Evolutionary conservation across 371 early-diverging fungal species (phyloP).

Genomic region (Mucor circinelloides): DNA sequence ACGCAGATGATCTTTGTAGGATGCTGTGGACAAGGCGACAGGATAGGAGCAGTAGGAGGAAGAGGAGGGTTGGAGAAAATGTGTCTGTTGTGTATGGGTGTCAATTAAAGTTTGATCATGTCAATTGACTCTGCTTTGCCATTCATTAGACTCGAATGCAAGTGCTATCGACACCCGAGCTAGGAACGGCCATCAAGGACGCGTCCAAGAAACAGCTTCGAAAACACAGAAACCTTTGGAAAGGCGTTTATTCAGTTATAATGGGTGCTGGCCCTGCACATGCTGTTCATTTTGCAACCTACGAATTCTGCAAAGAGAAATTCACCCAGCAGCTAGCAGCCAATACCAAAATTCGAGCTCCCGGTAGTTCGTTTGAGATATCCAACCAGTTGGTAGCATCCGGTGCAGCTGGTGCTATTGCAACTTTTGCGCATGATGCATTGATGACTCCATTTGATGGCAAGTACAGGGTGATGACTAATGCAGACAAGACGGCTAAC

Average conservation of each 20-base stretch:
- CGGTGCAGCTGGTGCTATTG: conserved; percentile 85
- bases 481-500: background rate
- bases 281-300: conserved; percentile 93
- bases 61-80: background rate
- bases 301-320: conserved; percentile 83
- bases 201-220: conserved; percentile 2
- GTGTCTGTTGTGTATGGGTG: background rate
- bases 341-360: conserved; percentile 25
- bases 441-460: conserved; percentile 96
- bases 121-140: background rate
- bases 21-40: no score
- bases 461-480: conserved; percentile 21
- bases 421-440: conserved; percentile 86
- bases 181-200: conserved; percentile 3
- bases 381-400: conserved; percentile 68
- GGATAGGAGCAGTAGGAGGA: background rate
- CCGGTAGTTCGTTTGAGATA: conserved; percentile 27
- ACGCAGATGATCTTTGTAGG: no score
- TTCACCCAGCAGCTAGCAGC: conserved; percentile 36
- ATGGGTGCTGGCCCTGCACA: conserved; percentile 96
- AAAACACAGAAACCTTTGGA: conserved; percentile 70
- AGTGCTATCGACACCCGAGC: conserved; percentile 27
- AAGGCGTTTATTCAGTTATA: conserved; percentile 89
- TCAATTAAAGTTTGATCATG: background rate
- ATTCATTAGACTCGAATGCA: conserved; percentile 49